phyloP scores from a whole-genome alignment of 164 flowering plant genomes.

The Buxus sempervirens region DNA sequence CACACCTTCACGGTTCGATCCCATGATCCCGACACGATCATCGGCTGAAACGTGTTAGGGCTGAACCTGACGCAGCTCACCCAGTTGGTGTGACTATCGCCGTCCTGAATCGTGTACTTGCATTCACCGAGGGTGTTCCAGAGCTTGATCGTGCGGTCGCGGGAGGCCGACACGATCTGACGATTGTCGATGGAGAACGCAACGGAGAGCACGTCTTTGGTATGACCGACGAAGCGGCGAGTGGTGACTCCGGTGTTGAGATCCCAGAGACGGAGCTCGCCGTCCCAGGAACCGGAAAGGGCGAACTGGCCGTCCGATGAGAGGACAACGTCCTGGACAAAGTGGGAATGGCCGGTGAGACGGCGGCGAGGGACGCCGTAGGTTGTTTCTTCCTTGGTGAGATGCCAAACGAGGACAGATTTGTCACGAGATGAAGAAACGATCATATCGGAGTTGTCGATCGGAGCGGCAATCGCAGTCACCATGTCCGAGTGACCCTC shows the following conservation, averaged over 20 bases:
- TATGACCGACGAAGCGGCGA: slow-evolving; percentile 74
- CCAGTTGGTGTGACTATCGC: slow-evolving; percentile 69
- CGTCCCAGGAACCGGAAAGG: slow-evolving; percentile 78
- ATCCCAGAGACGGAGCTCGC: slow-evolving; percentile 83
- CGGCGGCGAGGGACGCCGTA: slow-evolving; percentile 73
- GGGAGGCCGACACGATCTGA: slow-evolving; percentile 88
- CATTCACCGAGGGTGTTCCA: slow-evolving; percentile 94
- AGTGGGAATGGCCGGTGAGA: slow-evolving; percentile 74
- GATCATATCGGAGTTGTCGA: slow-evolving; percentile 73
- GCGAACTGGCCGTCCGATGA: slow-evolving; percentile 83
- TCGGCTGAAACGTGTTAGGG: slow-evolving; percentile 59
- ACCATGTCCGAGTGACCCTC: slow-evolving; percentile 72
- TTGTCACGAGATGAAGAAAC: slow-evolving; percentile 81
- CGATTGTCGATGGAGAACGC: slow-evolving; percentile 90
- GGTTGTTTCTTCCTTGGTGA: slow-evolving; percentile 54
- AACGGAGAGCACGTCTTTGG: slow-evolving; percentile 76
- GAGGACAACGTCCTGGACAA: slow-evolving; percentile 73
- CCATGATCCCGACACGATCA: slow-evolving; percentile 83
- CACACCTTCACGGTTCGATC: slow-evolving; percentile 78
- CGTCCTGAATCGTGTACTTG: slow-evolving; percentile 75
- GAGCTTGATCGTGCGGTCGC: slow-evolving; percentile 77
- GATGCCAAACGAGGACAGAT: slow-evolving; percentile 67
- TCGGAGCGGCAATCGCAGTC: slow-evolving; percentile 74
- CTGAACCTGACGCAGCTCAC: slow-evolving; percentile 76
- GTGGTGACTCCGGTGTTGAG: slow-evolving; percentile 51